Evolutionary conservation across 441 rosid species (phyloP).

Genomic region (Codiaeum variegatum): DNA sequence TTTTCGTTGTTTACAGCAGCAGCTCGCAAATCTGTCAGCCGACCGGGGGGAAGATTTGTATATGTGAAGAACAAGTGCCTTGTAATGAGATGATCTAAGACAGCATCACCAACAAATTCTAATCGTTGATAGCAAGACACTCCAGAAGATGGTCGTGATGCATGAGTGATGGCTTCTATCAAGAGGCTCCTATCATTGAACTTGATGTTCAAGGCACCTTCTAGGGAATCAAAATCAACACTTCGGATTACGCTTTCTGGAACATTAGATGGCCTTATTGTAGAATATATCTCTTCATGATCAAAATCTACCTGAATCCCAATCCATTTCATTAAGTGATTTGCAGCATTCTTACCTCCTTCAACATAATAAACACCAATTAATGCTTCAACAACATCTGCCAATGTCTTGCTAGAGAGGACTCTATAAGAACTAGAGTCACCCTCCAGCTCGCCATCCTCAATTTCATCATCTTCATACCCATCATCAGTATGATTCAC

Average conservation of each 20-base stretch:
- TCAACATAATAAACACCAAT: constrained; percentile 97
- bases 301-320: constrained; percentile 89
- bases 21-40: constrained; percentile 96
- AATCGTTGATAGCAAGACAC: constrained; percentile 93
- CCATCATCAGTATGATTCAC: constrained; percentile 25
- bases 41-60: constrained; percentile 92
- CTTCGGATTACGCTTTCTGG: constrained; percentile 81
- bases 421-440: constrained; percentile 95
- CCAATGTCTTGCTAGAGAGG: constrained; percentile 94
- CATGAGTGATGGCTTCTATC: constrained; percentile 95
- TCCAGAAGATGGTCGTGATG: constrained; percentile 96
- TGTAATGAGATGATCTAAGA: constrained; percentile 94
- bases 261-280: constrained; percentile 42
- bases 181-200: constrained; percentile 62
- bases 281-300: constrained; percentile 48
- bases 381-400: constrained; percentile 97
- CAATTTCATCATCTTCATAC: constrained; percentile 73
- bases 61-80: constrained; percentile 88
- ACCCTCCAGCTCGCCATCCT: constrained; percentile 93
- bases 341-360: constrained; percentile 82
- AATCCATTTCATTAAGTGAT: constrained; percentile 95
- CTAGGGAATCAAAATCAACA: constrained; percentile 71
- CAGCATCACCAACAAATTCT: constrained; percentile 98
- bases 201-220: constrained; percentile 64
- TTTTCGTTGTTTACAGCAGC: constrained; percentile 99